Percentiles rank a stretch among this genome's conserved stretches.
phyloP scores from a whole-genome alignment of 768 basidiomycete genomes.

The Collybiopsis luxurians region DNA sequence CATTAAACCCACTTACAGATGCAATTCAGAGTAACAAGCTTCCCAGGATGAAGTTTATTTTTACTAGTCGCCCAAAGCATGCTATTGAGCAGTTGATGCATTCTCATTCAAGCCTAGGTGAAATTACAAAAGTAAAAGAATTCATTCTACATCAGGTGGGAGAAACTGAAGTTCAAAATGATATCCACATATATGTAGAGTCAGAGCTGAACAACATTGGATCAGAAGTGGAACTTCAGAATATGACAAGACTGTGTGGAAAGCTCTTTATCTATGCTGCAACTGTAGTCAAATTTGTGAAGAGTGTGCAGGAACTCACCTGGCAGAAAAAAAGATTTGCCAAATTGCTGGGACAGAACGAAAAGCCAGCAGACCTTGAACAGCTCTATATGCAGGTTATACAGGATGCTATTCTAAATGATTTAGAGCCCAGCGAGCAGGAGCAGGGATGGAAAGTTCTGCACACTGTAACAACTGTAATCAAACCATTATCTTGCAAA shows the following conservation, averaged over 20 bases:
- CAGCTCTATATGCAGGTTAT: neutral
- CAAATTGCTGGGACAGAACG: neutral
- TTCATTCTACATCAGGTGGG: neutral
- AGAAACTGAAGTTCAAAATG: neutral
- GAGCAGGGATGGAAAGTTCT: neutral
- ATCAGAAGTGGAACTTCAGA: neutral
- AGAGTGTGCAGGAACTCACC: neutral
- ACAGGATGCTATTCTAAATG: neutral
- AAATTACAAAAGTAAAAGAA: neutral
- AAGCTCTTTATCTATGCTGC: constrained; percentile 6
- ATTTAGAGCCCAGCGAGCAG: neutral
- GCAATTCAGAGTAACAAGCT: neutral
- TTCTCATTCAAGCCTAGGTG: neutral
- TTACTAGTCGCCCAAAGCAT: constrained; percentile 1
- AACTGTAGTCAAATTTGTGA: neutral
- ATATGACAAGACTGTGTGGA: neutral
- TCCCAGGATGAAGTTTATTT: neutral
- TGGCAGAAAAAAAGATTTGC: neutral
- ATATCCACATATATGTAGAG: neutral
- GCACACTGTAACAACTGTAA: neutral
- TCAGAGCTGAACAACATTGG: neutral
- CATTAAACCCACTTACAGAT: neutral
- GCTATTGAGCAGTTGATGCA: neutral
- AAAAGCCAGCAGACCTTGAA: neutral
- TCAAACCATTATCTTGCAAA: neutral